A percentile compares a stretch with the other conserved stretches of the same genome.
These are phyloP conservation scores for Fraxinus cuspidata DNA, from an alignment of 257 asterid genomes.

Conservation along the genomic window DNA sequence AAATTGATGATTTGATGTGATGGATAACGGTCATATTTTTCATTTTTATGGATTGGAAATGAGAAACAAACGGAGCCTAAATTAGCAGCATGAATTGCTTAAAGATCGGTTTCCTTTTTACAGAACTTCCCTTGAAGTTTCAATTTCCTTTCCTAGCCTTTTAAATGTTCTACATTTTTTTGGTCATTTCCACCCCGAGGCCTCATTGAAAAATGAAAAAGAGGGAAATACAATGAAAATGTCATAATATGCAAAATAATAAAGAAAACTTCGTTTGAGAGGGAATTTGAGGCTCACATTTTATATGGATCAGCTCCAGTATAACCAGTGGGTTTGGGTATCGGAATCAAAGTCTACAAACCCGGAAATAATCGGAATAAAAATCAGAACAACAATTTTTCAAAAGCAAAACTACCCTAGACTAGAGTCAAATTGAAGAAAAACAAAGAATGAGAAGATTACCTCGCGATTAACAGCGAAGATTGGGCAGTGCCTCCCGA, in stretches of 20 bases:
- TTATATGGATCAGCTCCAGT: constrained; percentile 97
- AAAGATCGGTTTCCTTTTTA: background rate
- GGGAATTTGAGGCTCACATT: constrained; percentile 30
- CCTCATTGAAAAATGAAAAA: background rate
- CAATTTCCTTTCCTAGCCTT: background rate
- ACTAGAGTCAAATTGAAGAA: background rate
- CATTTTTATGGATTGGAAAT: too few species aligned
- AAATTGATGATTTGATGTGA: too few species aligned
- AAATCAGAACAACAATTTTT: constrained; percentile 7
- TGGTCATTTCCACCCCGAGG: constrained; percentile 9
- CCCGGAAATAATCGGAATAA: constrained; percentile 17
- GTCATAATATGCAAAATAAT: background rate
- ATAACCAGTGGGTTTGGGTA: constrained; percentile 85
- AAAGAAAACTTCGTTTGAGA: too few species aligned
- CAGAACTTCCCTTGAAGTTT: constrained; percentile 4
- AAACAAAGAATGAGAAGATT: background rate
- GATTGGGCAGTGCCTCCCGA: constrained; percentile 86
- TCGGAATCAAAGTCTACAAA: constrained; percentile 71
- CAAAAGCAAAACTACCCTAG: constrained; percentile 22
- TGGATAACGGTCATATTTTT: too few species aligned
- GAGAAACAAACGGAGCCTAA: too few species aligned
- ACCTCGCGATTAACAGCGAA: constrained; percentile 96
- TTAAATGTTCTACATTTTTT: background rate
- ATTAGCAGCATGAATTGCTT: background rate
- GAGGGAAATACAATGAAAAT: background rate